phyloP scores from a whole-genome alignment of 257 asterid species.

The Lavandula angustifolia region DNA sequence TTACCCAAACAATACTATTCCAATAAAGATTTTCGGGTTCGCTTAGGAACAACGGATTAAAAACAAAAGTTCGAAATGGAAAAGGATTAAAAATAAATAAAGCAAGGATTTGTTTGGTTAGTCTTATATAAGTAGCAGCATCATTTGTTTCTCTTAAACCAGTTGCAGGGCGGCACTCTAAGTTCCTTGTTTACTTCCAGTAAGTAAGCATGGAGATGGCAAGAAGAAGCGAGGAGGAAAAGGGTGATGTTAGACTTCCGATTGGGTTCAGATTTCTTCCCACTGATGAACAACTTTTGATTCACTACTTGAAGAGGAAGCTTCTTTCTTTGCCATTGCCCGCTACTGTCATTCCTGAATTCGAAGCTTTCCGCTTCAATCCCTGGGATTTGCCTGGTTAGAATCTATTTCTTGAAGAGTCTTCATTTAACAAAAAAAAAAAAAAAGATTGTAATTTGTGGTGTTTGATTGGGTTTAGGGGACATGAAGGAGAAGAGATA shows the following conservation, averaged over 20 bases:
- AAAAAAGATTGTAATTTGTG: background rate
- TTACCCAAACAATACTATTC: too few species aligned
- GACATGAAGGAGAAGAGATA: constrained; percentile 51
- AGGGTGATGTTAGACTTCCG: constrained; percentile 35
- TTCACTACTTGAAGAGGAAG: constrained; percentile 56
- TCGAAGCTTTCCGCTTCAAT: constrained; percentile 38
- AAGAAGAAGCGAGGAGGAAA: background rate
- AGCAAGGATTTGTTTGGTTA: too few species aligned
- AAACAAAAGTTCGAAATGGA: too few species aligned
- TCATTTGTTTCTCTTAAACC: background rate
- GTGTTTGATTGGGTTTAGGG: constrained; percentile 35
- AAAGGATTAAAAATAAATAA: too few species aligned
- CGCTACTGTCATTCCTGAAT: constrained; percentile 43
- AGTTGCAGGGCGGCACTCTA: too few species aligned
- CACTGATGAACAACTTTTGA: constrained; percentile 47
- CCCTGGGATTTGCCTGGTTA: constrained; percentile 65
- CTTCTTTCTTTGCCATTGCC: constrained; percentile 46
- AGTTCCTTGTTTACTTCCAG: too few species aligned
- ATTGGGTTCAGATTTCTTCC: constrained; percentile 60
- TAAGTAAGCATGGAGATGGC: background rate
- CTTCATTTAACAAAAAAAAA: too few species aligned
- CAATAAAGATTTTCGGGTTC: too few species aligned
- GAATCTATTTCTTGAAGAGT: too few species aligned
- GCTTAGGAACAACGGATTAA: too few species aligned
- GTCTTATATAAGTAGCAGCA: constrained; percentile 11